Evolutionary conservation across 202 grass and related monocot genomes (phyloP), one percentile per base, ranked within the genome.

Genomic region (Saccharum hybrid): DNA sequence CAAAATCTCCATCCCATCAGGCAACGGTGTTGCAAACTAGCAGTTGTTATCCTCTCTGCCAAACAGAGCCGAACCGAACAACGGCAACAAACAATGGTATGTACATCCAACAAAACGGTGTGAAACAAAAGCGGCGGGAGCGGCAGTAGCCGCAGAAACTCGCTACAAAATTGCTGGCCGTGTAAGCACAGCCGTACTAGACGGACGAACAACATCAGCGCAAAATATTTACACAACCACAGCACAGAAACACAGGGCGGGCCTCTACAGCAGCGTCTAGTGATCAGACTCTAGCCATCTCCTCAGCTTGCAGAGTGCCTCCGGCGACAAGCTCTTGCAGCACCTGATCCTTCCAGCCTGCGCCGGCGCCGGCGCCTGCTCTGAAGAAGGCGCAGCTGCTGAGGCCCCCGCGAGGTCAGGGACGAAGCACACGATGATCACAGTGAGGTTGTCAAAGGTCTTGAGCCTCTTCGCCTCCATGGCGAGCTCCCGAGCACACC

Each of bases 381-480:
- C 88, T 4, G n/a, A 2, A 21, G 86, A 4, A 26, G 86, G 40
- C 10, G 16, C 0, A 10, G 56, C 42, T 0, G 36, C 3, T 1
- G 72, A 82, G 10, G 60, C 75, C 22, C 70, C 83, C 0, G 71
- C 21, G 0, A 86, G 60, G 23, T 92, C 85, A 1, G 88, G 77
- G 0, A 62, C 71, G 18, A 98, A 96, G 81, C 96, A 98, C 11
- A 96, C 65, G 0, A 98, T 79, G 10, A 98, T 94, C 7, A 94
- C 96, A 0, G 96, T 98, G 6, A 96, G 86, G 72, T 98, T 98
- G 84, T 96, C 93, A 28, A 94, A 96, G n/a, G 89, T 89, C 23
- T 88, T 43, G 16, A 90, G 91, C 77, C 80, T 88, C 52, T 94
- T 75, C 0, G 91, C 96, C 74, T 96, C 93, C 85, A 77, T 94